Percentiles rank a stretch among this genome's conserved stretches.
These are phyloP conservation scores for Cryptosporidium canis DNA, from an alignment of 169 alveolate species.

Conservation along the genomic window DNA sequence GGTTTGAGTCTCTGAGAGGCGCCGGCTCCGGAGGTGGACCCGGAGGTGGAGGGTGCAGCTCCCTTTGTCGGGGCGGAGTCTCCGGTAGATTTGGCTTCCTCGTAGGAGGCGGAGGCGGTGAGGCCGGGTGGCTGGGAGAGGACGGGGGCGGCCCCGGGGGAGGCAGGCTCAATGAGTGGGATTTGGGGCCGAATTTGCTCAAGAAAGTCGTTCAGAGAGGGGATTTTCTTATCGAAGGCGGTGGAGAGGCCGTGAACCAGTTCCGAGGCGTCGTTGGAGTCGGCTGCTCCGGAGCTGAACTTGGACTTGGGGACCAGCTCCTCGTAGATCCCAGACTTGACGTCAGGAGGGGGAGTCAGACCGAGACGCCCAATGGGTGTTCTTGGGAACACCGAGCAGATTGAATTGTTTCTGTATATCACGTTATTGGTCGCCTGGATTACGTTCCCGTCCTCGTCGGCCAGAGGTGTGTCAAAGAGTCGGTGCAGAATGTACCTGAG, in stretches of 20 bases:
- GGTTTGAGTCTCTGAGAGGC: slow-evolving; percentile 37
- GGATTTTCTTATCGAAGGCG: slow-evolving; percentile 34
- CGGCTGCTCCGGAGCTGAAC: neutral
- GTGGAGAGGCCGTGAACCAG: slow-evolving; percentile 43
- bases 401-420: slow-evolving; percentile 6
- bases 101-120: neutral
- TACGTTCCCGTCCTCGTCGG: slow-evolving; percentile 17
- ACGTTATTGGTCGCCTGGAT: slow-evolving; percentile 4
- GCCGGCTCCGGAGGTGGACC: neutral
- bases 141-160: slow-evolving; percentile 1
- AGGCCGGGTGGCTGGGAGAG: neutral
- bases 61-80: neutral
- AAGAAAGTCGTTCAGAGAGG: slow-evolving; percentile 20
- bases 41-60: neutral
- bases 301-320: slow-evolving; percentile 45
- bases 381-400: slow-evolving; percentile 26
- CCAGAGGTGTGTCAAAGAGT: slow-evolving; percentile 21
- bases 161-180: slow-evolving; percentile 26
- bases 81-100: neutral
- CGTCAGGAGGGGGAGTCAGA: slow-evolving; percentile 20
- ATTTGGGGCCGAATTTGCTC: slow-evolving; percentile 39
- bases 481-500: slow-evolving; percentile 37
- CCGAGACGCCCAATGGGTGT: neutral
- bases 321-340: slow-evolving; percentile 12
- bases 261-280: neutral